A percentile compares a stretch with the other conserved stretches of the same genome.
Conservation (phyloP, 345 rosid genomes). For the Boechera stricta region DNA sequence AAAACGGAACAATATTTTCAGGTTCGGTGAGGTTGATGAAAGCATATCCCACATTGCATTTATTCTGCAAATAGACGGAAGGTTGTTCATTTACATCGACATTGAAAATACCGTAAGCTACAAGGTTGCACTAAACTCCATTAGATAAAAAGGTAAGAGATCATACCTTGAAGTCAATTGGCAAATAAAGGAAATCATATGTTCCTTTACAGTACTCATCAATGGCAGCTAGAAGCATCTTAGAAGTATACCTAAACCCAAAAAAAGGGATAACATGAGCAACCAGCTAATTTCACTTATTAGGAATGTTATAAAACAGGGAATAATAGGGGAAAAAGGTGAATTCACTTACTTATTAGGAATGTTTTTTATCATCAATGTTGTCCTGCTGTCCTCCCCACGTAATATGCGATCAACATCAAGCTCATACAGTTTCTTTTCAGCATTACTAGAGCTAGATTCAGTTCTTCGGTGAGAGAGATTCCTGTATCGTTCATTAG, state of each 20-base stretch:
- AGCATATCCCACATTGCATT: constrained; percentile 94
- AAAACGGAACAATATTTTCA: constrained; percentile 68
- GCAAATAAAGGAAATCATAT: constrained; percentile 78
- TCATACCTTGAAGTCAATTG: constrained; percentile 79
- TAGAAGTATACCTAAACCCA: constrained; percentile 68
- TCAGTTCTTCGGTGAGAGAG: constrained; percentile 77
- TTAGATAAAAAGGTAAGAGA: constrained; percentile 14
- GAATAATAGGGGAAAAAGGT: neutral
- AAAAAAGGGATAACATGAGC: neutral
- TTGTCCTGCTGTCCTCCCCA: constrained; percentile 85
- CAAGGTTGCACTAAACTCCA: neutral
- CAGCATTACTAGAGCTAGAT: constrained; percentile 62
- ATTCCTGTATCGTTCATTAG: constrained; percentile 73
- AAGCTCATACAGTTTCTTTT: constrained; percentile 87
- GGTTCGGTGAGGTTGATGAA: constrained; percentile 87
- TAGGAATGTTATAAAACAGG: neutral
- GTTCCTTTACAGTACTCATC: constrained; percentile 80
- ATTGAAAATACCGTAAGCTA: constrained; percentile 10
- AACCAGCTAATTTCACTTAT: constrained; percentile 9
- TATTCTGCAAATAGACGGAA: constrained; percentile 59
- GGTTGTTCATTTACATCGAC: constrained; percentile 4
- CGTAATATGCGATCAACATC: constrained; percentile 74
- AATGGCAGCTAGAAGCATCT: constrained; percentile 83
- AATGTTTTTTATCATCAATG: constrained; percentile 95
- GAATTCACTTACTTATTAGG: constrained; percentile 77